phyloP scores from a whole-genome alignment of 176 grass and related monocot genomes.

The Carex pumila region DNA sequence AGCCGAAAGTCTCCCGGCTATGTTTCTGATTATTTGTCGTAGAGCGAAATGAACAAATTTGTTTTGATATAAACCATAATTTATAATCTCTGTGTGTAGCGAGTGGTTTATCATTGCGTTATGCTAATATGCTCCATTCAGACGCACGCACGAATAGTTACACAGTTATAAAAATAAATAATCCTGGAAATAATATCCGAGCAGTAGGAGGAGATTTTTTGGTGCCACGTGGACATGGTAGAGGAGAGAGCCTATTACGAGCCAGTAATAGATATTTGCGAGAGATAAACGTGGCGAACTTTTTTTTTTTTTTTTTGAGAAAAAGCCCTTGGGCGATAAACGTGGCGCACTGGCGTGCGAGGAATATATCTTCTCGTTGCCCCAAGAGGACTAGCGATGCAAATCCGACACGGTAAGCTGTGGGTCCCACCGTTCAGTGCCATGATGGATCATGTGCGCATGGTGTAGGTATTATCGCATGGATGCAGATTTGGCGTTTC shows the following conservation, averaged over 20 bases:
- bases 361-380: conserved; percentile 18
- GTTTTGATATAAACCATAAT: background rate
- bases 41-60: background rate
- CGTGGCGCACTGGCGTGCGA: conserved; percentile 15
- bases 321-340: too few relatives aligned
- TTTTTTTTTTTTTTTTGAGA: too few relatives aligned
- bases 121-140: too few relatives aligned
- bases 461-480: background rate
- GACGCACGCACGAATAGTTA: background rate
- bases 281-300: conserved; percentile 1
- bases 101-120: background rate
- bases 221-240: background rate
- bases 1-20: background rate
- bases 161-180: background rate
- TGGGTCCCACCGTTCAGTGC: background rate
- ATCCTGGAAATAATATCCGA: background rate
- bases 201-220: conserved; percentile 4
- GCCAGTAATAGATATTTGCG: conserved; percentile 28
- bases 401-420: background rate
- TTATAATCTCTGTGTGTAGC: background rate
- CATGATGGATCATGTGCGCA: background rate
- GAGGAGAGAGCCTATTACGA: conserved; percentile 11
- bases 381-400: too few relatives aligned
- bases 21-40: background rate
- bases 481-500: background rate